Evolutionary conservation across 805 yeast genomes (phyloP).

Genomic region (Metschnikowia lochheadii): DNA sequence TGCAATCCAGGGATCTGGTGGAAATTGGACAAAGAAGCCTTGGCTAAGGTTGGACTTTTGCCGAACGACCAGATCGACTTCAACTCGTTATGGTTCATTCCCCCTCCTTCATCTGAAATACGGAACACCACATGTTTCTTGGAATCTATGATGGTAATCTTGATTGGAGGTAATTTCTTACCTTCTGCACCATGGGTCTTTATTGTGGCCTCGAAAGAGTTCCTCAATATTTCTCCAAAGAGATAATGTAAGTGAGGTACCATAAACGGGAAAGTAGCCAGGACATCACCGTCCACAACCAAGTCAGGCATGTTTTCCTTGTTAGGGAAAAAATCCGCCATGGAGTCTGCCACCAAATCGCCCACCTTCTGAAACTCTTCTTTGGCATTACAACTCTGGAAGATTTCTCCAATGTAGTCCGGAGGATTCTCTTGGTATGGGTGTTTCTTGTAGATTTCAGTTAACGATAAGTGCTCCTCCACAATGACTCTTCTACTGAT

Average conservation of each 20-base stretch:
- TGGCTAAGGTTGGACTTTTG: conserved; percentile 58
- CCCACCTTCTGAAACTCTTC: conserved; percentile 59
- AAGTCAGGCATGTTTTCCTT: conserved; percentile 63
- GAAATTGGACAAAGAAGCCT: conserved; percentile 57
- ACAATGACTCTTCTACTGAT: conserved; percentile 86
- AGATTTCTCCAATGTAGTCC: conserved; percentile 71
- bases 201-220: conserved; percentile 79
- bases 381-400: conserved; percentile 69
- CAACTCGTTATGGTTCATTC: conserved; percentile 57
- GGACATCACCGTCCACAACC: conserved; percentile 66
- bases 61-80: conserved; percentile 84
- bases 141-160: conserved; percentile 67
- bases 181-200: conserved; percentile 29
- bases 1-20: conserved; percentile 65
- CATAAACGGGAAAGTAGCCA: conserved; percentile 73
- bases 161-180: conserved; percentile 62
- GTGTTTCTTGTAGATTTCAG: conserved; percentile 54
- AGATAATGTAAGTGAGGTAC: conserved; percentile 83
- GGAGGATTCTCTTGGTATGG: conserved; percentile 48
- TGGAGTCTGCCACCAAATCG: conserved; percentile 45
- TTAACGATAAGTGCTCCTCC: conserved; percentile 83
- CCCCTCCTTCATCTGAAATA: conserved; percentile 89
- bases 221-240: conserved; percentile 82
- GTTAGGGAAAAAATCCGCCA: conserved; percentile 51
- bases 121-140: conserved; percentile 67